Percentiles rank a stretch among this genome's conserved stretches.
These are phyloP conservation scores for Bruguiera sexangula DNA, from an alignment of 345 rosid species.

Conservation along the genomic window DNA sequence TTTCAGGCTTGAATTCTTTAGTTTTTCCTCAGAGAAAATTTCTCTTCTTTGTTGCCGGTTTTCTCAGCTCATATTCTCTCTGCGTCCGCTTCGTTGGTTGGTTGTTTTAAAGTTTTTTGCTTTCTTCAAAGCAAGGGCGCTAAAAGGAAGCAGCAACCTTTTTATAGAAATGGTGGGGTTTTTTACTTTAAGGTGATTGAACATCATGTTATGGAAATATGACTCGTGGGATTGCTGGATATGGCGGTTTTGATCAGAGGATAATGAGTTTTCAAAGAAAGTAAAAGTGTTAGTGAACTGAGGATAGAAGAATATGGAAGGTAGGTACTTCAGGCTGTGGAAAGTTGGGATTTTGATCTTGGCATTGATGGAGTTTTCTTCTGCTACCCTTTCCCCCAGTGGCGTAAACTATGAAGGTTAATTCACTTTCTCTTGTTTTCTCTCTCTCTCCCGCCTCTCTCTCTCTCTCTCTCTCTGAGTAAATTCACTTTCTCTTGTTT, in stretches of 20 bases:
- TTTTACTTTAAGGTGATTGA: slow-evolving; percentile 28
- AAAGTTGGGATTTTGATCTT: slow-evolving; percentile 54
- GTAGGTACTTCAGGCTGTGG: slow-evolving; percentile 40
- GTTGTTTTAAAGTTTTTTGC: slow-evolving; percentile 8
- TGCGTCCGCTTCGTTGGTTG: slow-evolving; percentile 15
- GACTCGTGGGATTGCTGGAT: slow-evolving; percentile 34
- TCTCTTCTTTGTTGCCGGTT: slow-evolving; percentile 25
- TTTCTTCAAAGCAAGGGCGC: background rate
- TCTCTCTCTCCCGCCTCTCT: background rate
- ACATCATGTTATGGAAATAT: slow-evolving; percentile 21
- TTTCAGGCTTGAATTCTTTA: slow-evolving; percentile 34
- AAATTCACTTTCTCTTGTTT: slow-evolving; percentile 18
- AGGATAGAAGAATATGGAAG: slow-evolving; percentile 34
- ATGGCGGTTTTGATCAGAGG: slow-evolving; percentile 21
- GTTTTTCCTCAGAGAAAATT: slow-evolving; percentile 41
- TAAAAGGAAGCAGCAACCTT: slow-evolving; percentile 13
- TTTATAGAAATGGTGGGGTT: slow-evolving; percentile 17
- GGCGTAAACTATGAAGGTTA: slow-evolving; percentile 98
- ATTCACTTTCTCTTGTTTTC: slow-evolving; percentile 21
- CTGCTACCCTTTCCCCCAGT: slow-evolving; percentile 90
- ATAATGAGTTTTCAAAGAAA: slow-evolving; percentile 11
- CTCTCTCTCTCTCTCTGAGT: background rate
- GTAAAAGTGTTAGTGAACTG: slow-evolving; percentile 1
- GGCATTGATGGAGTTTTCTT: slow-evolving; percentile 53
- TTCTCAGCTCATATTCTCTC: slow-evolving; percentile 31